phyloP scores from a whole-genome alignment of 352 stramenopile species.

The Blastocystis sp. region DNA sequence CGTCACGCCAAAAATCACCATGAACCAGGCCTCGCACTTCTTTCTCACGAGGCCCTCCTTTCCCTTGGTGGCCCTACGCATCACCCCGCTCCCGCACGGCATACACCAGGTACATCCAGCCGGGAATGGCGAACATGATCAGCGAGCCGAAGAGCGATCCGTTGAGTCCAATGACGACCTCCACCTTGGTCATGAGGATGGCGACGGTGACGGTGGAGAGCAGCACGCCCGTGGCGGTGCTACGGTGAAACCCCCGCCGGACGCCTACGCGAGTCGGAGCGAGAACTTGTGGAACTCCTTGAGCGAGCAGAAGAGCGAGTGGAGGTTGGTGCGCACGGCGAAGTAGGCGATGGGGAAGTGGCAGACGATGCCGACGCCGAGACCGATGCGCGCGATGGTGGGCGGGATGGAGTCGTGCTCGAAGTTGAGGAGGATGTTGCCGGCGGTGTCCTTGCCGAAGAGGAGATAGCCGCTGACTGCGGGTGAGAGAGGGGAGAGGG shows the following conservation, averaged over 20 bases:
- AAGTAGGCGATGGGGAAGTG: slow-evolving; percentile 68
- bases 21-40: slow-evolving; percentile 65
- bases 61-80: slow-evolving; percentile 16
- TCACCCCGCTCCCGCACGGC: neutral
- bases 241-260: neutral
- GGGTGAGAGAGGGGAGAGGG: neutral
- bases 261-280: slow-evolving; percentile 44
- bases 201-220: slow-evolving; percentile 48
- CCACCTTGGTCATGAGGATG: slow-evolving; percentile 63
- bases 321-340: slow-evolving; percentile 54
- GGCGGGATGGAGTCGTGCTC: slow-evolving; percentile 41
- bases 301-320: slow-evolving; percentile 60
- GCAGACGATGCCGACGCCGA: slow-evolving; percentile 62
- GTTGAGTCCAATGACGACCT: slow-evolving; percentile 66
- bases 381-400: slow-evolving; percentile 52
- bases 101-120: slow-evolving; percentile 64
- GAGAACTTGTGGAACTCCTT: slow-evolving; percentile 16
- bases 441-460: slow-evolving; percentile 47
- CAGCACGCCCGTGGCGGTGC: slow-evolving; percentile 38
- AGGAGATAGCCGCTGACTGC: slow-evolving; percentile 60
- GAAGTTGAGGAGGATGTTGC: slow-evolving; percentile 69
- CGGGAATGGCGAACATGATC: slow-evolving; percentile 68
- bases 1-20: slow-evolving; percentile 52
- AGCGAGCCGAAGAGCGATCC: slow-evolving; percentile 66
- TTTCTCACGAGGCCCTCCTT: slow-evolving; percentile 32